A percentile compares a stretch with the other conserved stretches of the same genome.
Evolutionary conservation across 2,329 filamentous ascomycete species (phyloP).

Genomic region (Ophiostoma piceae): DNA sequence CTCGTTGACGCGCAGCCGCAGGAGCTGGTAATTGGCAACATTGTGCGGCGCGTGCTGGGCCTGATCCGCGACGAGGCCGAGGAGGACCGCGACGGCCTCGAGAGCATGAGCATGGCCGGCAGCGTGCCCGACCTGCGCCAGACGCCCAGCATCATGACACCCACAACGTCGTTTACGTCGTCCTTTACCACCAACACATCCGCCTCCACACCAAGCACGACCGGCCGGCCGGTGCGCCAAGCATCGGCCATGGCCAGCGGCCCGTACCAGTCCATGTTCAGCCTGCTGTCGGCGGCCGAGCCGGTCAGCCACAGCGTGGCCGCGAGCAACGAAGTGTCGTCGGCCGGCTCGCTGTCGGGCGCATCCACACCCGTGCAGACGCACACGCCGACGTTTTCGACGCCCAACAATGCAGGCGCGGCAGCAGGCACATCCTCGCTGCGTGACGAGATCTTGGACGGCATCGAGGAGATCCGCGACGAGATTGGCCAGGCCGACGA

Average conservation of each 20-base stretch:
- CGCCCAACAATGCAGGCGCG: neutral
- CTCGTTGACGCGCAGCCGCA: constrained; percentile 79
- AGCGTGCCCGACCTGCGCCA: constrained; percentile 36
- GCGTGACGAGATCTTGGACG: constrained; percentile 85
- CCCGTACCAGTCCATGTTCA: constrained; percentile 78
- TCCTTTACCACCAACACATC: neutral
- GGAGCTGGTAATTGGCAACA: constrained; percentile 90
- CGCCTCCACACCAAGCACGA: neutral
- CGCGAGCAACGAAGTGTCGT: constrained; percentile 17
- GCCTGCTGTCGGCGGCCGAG: constrained; percentile 66
- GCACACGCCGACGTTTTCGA: neutral
- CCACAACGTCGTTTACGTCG: constrained; percentile 30
- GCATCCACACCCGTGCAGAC: constrained; percentile 44
- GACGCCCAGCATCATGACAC: constrained; percentile 41
- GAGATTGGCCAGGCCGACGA: constrained; percentile 90
- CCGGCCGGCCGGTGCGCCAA: neutral
- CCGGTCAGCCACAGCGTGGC: constrained; percentile 30
- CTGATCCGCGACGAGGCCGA: constrained; percentile 88
- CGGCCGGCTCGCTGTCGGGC: constrained; percentile 35
- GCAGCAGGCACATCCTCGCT: constrained; percentile 52
- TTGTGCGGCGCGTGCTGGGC: constrained; percentile 82
- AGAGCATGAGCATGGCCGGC: constrained; percentile 32
- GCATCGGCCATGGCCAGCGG: constrained; percentile 34
- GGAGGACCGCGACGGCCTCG: constrained; percentile 61
- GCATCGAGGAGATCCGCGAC: constrained; percentile 92